phyloP scores from a whole-genome alignment of 2,329 filamentous ascomycete genomes.

The Aspergillus tubingensis region DNA sequence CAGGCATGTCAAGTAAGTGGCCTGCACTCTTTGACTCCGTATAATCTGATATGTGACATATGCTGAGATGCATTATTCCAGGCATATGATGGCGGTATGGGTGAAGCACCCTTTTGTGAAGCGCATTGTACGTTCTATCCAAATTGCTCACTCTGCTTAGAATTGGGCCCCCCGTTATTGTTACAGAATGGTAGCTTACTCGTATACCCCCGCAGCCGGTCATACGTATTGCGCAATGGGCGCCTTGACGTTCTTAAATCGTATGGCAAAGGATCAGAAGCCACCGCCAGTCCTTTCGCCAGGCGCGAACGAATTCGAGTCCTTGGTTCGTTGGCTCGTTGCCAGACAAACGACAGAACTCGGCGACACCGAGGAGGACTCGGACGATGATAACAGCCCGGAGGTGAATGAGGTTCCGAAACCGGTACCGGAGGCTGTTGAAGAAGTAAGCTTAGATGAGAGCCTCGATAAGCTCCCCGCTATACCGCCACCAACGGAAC shows the following conservation, averaged over 20 bases:
- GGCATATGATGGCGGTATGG: constrained; percentile 83
- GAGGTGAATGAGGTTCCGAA: constrained; percentile 15
- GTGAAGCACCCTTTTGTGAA: constrained; percentile 76
- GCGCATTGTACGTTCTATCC: constrained; percentile 66
- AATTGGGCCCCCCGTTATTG: background rate
- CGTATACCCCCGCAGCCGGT: constrained; percentile 60
- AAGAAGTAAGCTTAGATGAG: constrained; percentile 25
- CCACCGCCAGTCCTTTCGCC: constrained; percentile 27
- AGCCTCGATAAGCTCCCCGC: constrained; percentile 31
- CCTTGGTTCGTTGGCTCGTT: constrained; percentile 59
- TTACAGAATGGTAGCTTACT: constrained; percentile 15
- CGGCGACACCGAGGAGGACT: constrained; percentile 46
- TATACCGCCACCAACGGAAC: constrained; percentile 24
- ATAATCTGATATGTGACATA: constrained; percentile 7
- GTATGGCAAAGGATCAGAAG: constrained; percentile 49
- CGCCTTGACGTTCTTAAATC: constrained; percentile 73
- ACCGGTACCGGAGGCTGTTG: constrained; percentile 3
- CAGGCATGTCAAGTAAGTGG: constrained; percentile 59
- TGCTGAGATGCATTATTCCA: constrained; percentile 41
- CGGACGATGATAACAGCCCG: constrained; percentile 46
- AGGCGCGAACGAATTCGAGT: constrained; percentile 34
- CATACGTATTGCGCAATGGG: constrained; percentile 88
- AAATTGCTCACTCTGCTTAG: background rate
- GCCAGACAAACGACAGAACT: constrained; percentile 65
- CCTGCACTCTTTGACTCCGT: background rate